phyloP scores from a whole-genome alignment of 805 yeast species.

The Wickerhamiella brachini region DNA sequence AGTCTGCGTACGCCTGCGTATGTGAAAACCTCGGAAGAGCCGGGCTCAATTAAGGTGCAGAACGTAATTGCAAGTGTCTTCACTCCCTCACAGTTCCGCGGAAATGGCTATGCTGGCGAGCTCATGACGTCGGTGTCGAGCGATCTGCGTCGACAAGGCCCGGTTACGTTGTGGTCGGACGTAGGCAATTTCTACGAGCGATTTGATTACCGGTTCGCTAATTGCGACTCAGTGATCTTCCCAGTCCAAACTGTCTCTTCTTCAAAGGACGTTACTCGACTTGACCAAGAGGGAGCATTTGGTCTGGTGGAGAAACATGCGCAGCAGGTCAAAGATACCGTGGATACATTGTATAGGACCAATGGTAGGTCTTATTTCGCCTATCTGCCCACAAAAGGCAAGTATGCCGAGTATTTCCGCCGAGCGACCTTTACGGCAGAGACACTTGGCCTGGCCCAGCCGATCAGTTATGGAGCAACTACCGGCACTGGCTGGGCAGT shows the following conservation, averaged over 20 bases:
- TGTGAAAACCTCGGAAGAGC: slow-evolving; percentile 14
- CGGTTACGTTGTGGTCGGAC: slow-evolving; percentile 54
- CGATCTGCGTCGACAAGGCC: slow-evolving; percentile 13
- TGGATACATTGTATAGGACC: background rate
- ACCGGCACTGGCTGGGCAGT: slow-evolving; percentile 8
- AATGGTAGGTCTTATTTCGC: background rate
- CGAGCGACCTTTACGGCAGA: background rate
- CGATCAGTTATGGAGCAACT: slow-evolving; percentile 8
- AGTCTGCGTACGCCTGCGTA: slow-evolving; percentile 27
- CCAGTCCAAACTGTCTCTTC: no score
- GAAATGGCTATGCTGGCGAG: slow-evolving; percentile 39
- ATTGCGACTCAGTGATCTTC: background rate
- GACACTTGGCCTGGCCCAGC: slow-evolving; percentile 1
- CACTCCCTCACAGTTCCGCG: slow-evolving; percentile 35
- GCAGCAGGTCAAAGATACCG: background rate
- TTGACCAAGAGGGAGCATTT: background rate
- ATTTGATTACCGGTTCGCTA: slow-evolving; percentile 33
- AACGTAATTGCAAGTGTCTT: slow-evolving; percentile 44
- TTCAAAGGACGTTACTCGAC: background rate
- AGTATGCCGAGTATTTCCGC: background rate
- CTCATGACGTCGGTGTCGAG: slow-evolving; percentile 29
- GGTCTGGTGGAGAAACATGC: background rate
- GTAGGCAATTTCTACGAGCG: slow-evolving; percentile 54
- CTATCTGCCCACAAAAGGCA: background rate
- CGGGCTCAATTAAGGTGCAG: slow-evolving; percentile 12